Evolutionary conservation across 768 basidiomycete species (phyloP).

Genomic region (Leucosporidium creatinivorum): DNA sequence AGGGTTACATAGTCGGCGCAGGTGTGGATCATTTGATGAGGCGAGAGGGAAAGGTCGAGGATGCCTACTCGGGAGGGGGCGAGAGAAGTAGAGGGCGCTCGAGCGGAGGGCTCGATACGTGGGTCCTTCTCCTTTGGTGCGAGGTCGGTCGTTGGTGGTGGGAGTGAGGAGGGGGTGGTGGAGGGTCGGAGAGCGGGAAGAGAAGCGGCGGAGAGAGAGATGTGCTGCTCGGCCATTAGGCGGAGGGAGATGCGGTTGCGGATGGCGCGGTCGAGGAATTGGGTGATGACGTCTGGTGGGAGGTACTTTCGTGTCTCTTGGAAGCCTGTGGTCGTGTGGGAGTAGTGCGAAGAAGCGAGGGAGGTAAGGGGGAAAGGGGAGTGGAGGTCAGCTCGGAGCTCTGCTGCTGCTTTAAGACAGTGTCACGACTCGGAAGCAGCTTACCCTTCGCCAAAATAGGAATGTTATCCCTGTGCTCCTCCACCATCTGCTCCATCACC

Average conservation of each 20-base stretch:
- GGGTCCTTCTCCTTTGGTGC: conserved; percentile 36
- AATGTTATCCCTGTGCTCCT: conserved; percentile 75
- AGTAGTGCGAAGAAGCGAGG: background rate
- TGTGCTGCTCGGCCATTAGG: conserved; percentile 84
- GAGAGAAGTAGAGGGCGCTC: conserved; percentile 2
- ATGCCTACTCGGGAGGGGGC: conserved; percentile 50
- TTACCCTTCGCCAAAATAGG: conserved; percentile 86
- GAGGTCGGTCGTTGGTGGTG: conserved; percentile 1
- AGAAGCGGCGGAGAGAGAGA: conserved; percentile 61
- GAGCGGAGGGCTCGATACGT: conserved; percentile 13
- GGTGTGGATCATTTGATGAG: conserved; percentile 63
- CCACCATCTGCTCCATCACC: conserved; percentile 63
- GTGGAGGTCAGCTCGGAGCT: too few relatives aligned
- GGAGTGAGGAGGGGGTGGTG: conserved; percentile 60
- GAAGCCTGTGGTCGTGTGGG: conserved; percentile 50
- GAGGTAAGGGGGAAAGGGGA: too few relatives aligned
- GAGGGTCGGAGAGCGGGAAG: conserved; percentile 50
- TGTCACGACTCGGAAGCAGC: background rate
- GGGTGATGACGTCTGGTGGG: conserved; percentile 66
- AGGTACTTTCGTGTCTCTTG: conserved; percentile 80
- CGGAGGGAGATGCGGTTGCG: conserved; percentile 79
- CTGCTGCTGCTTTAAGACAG: background rate
- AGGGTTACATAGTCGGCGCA: conserved; percentile 78
- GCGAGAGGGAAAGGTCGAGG: conserved; percentile 65
- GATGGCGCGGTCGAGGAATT: conserved; percentile 75